Evolutionary conservation across 225 moss, liverwort and hornwort genomes (phyloP).

Genomic region (Antitrichia curtipendula): DNA sequence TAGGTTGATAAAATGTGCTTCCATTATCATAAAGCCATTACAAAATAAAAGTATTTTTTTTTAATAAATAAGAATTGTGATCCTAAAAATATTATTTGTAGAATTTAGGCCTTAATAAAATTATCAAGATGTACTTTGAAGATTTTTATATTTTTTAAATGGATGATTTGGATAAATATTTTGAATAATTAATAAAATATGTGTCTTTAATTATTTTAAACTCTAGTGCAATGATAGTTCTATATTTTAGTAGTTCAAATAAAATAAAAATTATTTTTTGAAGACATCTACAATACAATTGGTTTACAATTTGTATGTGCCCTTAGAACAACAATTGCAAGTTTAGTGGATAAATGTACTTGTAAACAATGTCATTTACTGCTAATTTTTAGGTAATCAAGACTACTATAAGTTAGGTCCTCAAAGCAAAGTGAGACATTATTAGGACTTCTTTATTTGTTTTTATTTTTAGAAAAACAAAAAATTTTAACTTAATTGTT

Average conservation of each 20-base stretch:
- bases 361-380: neutral
- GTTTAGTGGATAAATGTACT: neutral
- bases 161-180: neutral
- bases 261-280: neutral
- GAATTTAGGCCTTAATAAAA: neutral
- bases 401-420: neutral
- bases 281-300: neutral
- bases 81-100: neutral
- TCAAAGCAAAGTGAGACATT: neutral
- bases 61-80: neutral
- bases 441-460: neutral
- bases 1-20: neutral
- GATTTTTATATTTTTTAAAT: neutral
- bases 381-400: neutral
- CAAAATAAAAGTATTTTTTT: neutral
- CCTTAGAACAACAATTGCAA: too few species aligned
- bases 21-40: neutral
- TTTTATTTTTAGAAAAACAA: too few species aligned
- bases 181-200: neutral
- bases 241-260: neutral
- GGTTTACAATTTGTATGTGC: neutral
- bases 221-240: accelerated
- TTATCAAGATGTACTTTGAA: neutral
- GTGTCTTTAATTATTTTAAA: neutral
- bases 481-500: neutral